Percentiles rank a stretch among this genome's conserved stretches.
Evolutionary conservation across 768 basidiomycete genomes (phyloP).

Genomic region (Suillus paluster): DNA sequence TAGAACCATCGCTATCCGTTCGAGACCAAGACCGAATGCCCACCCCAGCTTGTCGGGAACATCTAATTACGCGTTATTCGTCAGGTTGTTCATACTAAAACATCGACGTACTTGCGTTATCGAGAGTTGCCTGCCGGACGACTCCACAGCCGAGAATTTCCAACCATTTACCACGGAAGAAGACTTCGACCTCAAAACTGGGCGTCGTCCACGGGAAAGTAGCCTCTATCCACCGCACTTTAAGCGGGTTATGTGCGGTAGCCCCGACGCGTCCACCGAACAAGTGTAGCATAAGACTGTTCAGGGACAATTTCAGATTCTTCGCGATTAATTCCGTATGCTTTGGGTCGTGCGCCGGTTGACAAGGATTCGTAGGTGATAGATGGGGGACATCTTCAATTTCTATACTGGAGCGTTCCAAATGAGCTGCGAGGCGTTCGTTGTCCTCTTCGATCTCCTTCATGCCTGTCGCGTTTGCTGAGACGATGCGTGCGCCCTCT

Average conservation of each 20-base stretch:
- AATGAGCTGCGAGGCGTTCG: slow-evolving; percentile 55
- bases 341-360: slow-evolving; percentile 73
- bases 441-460: slow-evolving; percentile 76
- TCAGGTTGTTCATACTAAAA: slow-evolving; percentile 15
- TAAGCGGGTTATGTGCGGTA: slow-evolving; percentile 68
- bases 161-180: slow-evolving; percentile 95
- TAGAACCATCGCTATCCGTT: slow-evolving; percentile 97
- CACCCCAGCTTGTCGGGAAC: slow-evolving; percentile 88
- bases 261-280: slow-evolving; percentile 67
- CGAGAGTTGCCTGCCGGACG: slow-evolving; percentile 84
- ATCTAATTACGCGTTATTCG: slow-evolving; percentile 43
- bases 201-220: slow-evolving; percentile 98
- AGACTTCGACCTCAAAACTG: slow-evolving; percentile 97
- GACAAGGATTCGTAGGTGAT: slow-evolving; percentile 78
- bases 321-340: slow-evolving; percentile 75
- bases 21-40: slow-evolving; percentile 97
- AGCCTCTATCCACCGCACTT: slow-evolving; percentile 96
- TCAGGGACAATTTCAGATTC: slow-evolving; percentile 90
- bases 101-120: slow-evolving; percentile 74
- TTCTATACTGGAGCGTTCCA: slow-evolving; percentile 75
- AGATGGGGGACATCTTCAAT: slow-evolving; percentile 87
- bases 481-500: slow-evolving; percentile 89
- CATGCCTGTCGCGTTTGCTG: slow-evolving; percentile 58
- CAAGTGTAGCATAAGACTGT: slow-evolving; percentile 79
- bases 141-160: slow-evolving; percentile 96